Evolutionary conservation across 129 eudicot genomes (phyloP).

Genomic region (Centrapalus pauciflorus): DNA sequence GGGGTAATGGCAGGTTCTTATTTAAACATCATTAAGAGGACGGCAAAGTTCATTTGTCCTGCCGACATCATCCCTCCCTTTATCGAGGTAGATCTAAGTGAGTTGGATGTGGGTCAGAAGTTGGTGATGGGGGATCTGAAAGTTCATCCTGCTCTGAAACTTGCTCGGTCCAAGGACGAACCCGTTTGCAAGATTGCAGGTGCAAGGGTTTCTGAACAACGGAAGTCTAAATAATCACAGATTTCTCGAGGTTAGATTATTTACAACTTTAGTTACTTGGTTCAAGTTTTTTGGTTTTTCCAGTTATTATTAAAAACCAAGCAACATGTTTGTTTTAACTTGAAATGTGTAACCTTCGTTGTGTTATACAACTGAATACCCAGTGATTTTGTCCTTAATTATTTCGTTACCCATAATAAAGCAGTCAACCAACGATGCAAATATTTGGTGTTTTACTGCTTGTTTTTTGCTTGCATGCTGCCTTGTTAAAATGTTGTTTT

Average conservation of each 20-base stretch:
- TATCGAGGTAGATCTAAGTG: conserved; percentile 88
- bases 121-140: conserved; percentile 74
- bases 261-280: conserved; percentile 12
- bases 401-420: too few species aligned
- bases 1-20: conserved; percentile 53
- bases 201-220: conserved; percentile 66
- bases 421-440: too few species aligned
- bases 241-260: conserved; percentile 5
- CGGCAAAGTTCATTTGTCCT: conserved; percentile 72
- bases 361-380: too few species aligned
- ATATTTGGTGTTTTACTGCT: too few species aligned
- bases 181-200: conserved; percentile 75
- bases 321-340: conserved; percentile 9
- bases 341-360: too few species aligned
- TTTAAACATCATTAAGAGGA: conserved; percentile 80
- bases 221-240: conserved; percentile 55
- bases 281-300: neutral
- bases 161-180: conserved; percentile 43
- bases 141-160: conserved; percentile 90
- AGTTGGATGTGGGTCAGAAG: conserved; percentile 79
- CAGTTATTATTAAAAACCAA: conserved; percentile 3
- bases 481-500: too few species aligned
- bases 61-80: conserved; percentile 86
- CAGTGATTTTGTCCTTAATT: too few species aligned
- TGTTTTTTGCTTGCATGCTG: too few species aligned